Conservation (phyloP, 768 basidiomycete species). For the Cystoderma amianthinum region DNA sequence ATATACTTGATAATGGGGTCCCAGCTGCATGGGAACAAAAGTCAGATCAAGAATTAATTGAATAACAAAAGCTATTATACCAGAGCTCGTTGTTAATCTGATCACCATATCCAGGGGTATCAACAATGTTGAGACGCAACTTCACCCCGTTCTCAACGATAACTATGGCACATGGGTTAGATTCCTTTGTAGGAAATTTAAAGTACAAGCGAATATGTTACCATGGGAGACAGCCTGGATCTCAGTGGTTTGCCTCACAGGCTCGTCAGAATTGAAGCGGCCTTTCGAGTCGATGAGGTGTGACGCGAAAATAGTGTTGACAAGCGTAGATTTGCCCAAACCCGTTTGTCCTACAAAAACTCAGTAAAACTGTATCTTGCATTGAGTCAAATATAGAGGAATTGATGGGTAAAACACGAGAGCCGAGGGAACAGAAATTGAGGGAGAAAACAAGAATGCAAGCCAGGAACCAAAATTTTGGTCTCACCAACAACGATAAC, state of each 20-base stretch:
- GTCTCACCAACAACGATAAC: conserved; percentile 92
- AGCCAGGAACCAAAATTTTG: too few relatives aligned
- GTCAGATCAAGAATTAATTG: not conserved
- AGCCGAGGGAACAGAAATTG: not conserved
- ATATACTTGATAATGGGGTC: conserved; percentile 99
- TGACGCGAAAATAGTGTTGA: conserved; percentile 98
- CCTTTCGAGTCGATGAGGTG: conserved; percentile 98
- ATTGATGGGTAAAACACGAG: too few relatives aligned
- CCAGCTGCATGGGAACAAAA: conserved; percentile 55
- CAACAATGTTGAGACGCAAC: conserved; percentile 94
- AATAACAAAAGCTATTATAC: conserved; percentile 33
- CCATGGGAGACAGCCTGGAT: conserved; percentile 94
- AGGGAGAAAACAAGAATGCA: conserved; percentile 1
- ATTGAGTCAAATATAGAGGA: too few relatives aligned
- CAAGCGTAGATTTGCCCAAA: conserved; percentile 95
- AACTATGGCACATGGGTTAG: conserved; percentile 38
- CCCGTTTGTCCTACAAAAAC: conserved; percentile 80
- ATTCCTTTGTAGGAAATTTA: not conserved
- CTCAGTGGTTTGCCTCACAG: conserved; percentile 92
- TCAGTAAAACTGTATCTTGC: too few relatives aligned
- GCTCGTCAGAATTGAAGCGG: conserved; percentile 79
- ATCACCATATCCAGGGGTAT: conserved; percentile 98
- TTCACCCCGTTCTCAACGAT: conserved; percentile 95
- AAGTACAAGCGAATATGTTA: conserved; percentile 28
- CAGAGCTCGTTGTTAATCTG: conserved; percentile 99